Evolutionary conservation across 805 yeast species (phyloP).

Genomic region (Myxozyma geophila): DNA sequence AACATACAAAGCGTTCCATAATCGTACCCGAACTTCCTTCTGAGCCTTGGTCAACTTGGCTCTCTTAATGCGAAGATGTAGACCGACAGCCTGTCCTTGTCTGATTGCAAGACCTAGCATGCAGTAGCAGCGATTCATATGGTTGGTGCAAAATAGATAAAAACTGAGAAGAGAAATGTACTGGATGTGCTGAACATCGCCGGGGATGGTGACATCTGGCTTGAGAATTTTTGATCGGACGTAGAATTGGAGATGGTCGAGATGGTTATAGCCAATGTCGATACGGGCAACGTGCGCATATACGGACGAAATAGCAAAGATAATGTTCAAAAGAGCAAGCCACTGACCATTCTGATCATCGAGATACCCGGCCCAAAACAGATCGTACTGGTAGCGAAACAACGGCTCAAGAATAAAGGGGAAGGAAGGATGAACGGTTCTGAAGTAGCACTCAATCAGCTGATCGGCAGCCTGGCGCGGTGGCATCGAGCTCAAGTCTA

Average conservation of each 20-base stretch:
- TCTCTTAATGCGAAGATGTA: conserved; percentile 17
- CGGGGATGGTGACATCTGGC: conserved; percentile 28
- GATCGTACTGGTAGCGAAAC: conserved; percentile 26
- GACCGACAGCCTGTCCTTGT: conserved; percentile 27
- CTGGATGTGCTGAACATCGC: conserved; percentile 29
- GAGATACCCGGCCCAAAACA: conserved; percentile 26
- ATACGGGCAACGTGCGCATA: conserved; percentile 5
- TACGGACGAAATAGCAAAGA: conserved; percentile 25
- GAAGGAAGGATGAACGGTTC: conserved; percentile 30
- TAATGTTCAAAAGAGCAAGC: conserved; percentile 25
- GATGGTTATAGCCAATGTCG: conserved; percentile 11
- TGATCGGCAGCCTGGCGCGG: conserved; percentile 21
- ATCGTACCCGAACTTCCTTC: conserved; percentile 24
- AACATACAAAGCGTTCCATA: conserved; percentile 29
- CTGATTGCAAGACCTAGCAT: conserved; percentile 31
- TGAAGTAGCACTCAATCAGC: conserved; percentile 24
- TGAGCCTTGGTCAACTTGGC: conserved; percentile 25
- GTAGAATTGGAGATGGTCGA: conserved; percentile 29
- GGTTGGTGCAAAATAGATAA: conserved; percentile 24
- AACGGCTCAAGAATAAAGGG: conserved; percentile 31
- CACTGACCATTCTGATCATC: conserved; percentile 25
- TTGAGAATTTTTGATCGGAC: conserved; percentile 25
- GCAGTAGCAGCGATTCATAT: conserved; percentile 21
- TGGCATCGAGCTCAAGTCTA: conserved; percentile 24
- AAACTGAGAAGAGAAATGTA: conserved; percentile 24